Percentiles rank a stretch among this genome's conserved stretches.
phyloP scores from a whole-genome alignment of 345 rosid species.

The Ceriops zippeliana region DNA sequence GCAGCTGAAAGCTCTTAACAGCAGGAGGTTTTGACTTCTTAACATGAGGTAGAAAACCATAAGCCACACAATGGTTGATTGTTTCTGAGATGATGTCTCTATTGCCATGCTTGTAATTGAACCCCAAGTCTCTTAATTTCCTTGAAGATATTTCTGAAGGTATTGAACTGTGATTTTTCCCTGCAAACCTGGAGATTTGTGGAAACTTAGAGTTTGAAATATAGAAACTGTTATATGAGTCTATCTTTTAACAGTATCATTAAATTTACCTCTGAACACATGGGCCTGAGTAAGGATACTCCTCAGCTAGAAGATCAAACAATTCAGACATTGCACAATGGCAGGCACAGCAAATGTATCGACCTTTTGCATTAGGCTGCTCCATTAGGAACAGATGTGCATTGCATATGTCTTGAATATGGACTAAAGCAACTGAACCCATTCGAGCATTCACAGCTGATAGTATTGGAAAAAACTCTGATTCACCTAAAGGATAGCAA shows the following conservation, averaged over 20 bases:
- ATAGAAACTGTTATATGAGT: neutral
- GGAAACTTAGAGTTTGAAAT: neutral
- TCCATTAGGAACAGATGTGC: slow-evolving; percentile 72
- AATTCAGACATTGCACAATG: slow-evolving; percentile 43
- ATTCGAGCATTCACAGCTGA: slow-evolving; percentile 66
- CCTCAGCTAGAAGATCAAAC: slow-evolving; percentile 35
- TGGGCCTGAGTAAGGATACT: slow-evolving; percentile 30
- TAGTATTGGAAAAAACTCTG: slow-evolving; percentile 46
- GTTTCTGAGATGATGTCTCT: slow-evolving; percentile 54
- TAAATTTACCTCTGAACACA: slow-evolving; percentile 33
- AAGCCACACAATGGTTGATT: slow-evolving; percentile 33
- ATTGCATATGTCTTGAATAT: slow-evolving; percentile 68
- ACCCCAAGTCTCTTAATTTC: slow-evolving; percentile 62
- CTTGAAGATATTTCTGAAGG: slow-evolving; percentile 66
- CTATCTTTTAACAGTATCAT: neutral
- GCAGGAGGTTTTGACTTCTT: neutral
- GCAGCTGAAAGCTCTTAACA: neutral
- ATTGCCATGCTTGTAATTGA: slow-evolving; percentile 48
- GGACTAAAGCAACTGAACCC: slow-evolving; percentile 76
- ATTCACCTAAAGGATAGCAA: slow-evolving; percentile 44
- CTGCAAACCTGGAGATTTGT: slow-evolving; percentile 31
- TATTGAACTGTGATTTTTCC: slow-evolving; percentile 20
- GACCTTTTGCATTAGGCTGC: slow-evolving; percentile 51
- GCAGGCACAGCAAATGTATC: slow-evolving; percentile 53
- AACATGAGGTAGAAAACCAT: slow-evolving; percentile 36